phyloP scores from a whole-genome alignment of 805 yeast species.

The Candida ortonii region DNA sequence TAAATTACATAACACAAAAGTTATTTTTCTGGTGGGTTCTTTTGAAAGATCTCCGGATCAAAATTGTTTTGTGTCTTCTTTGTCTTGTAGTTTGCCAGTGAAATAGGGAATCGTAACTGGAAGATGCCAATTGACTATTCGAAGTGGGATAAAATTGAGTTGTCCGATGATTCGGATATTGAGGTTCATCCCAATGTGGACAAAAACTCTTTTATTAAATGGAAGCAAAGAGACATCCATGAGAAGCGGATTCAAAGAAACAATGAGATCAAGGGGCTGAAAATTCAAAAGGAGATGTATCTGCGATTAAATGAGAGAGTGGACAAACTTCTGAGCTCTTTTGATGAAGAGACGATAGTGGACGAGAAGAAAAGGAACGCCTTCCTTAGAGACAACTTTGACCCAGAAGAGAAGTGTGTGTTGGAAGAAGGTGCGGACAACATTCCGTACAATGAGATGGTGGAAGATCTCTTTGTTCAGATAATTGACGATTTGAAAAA shows the following conservation, averaged over 20 bases:
- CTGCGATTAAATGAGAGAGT: conserved; percentile 69
- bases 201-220: conserved; percentile 82
- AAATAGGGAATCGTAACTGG: conserved; percentile 1
- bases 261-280: conserved; percentile 70
- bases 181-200: conserved; percentile 99
- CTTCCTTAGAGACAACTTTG: conserved; percentile 51
- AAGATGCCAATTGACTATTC: conserved; percentile 73
- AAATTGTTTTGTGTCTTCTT: background rate
- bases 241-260: conserved; percentile 83
- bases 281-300: conserved; percentile 80
- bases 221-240: conserved; percentile 98
- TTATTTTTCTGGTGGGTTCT: too few species aligned
- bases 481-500: conserved; percentile 57
- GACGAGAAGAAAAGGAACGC: conserved; percentile 34
- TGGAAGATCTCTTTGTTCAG: conserved; percentile 83
- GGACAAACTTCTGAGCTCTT: conserved; percentile 50
- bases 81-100: too few species aligned
- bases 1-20: too few species aligned
- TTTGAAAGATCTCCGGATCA: too few species aligned
- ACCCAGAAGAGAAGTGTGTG: conserved; percentile 51
- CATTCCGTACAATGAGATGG: conserved; percentile 85
- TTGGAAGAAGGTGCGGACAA: conserved; percentile 38
- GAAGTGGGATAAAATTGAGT: conserved; percentile 95
- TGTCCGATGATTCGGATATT: conserved; percentile 94
- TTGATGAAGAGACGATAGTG: conserved; percentile 40